Evolutionary conservation across 139 green algal genomes (phyloP).

Genomic region (Chlorella ohadii): DNA sequence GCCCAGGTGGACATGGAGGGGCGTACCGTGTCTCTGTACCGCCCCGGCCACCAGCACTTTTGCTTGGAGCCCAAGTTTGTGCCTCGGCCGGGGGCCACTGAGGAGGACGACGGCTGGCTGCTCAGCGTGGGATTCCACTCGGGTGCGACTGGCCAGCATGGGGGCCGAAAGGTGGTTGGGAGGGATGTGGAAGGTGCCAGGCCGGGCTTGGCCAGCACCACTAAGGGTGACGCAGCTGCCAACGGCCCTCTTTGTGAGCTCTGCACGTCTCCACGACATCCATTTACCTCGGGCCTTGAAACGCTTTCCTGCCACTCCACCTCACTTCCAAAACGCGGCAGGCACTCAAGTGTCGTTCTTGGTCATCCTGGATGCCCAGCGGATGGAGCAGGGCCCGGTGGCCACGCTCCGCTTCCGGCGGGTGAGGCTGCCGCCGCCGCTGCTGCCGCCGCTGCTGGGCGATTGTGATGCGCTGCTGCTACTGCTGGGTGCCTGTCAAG

Average conservation of each 20-base stretch:
- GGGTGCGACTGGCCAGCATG: constrained; percentile 45
- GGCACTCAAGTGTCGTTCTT: constrained; percentile 27
- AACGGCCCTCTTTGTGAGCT: no score
- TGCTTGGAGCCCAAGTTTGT: constrained; percentile 77
- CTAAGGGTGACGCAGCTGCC: no score
- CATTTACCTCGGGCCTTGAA: no score
- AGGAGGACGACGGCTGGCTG: constrained; percentile 80
- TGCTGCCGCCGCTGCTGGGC: no score
- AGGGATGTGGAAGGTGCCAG: no score
- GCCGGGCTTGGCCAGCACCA: no score
- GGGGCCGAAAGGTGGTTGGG: background rate
- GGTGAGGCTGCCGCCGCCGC: background rate
- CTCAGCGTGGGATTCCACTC: constrained; percentile 70
- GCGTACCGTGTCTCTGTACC: constrained; percentile 38
- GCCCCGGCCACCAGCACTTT: constrained; percentile 55
- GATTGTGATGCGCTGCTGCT: no score
- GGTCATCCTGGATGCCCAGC: constrained; percentile 61
- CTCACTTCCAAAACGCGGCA: background rate
- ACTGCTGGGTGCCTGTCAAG: no score
- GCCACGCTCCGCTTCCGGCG: constrained; percentile 39
- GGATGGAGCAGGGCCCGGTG: constrained; percentile 52
- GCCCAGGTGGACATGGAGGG: constrained; percentile 43
- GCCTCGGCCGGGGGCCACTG: constrained; percentile 39
- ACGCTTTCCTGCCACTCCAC: no score
- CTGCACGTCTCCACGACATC: no score